Evolutionary conservation across 495 filamentous ascomycete species (phyloP), one percentile per base, ranked within the genome.

Genomic region (Hypoxylon subgilvum): DNA sequence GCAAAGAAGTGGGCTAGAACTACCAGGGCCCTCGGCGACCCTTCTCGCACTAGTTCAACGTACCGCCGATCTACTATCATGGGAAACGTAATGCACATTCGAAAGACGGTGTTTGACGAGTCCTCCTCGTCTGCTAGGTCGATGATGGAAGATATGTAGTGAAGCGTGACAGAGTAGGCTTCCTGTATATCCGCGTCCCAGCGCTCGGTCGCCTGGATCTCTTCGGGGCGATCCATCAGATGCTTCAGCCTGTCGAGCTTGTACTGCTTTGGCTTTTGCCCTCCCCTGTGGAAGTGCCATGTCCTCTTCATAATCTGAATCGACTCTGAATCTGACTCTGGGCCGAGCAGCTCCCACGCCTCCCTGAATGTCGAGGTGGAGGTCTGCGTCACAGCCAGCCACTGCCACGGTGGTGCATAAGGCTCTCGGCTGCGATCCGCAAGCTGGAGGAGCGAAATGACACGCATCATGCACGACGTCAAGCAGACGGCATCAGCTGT

Each of bases 1-100:
- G 73, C 71, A 57, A 78, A 80, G 39, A 66, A 70, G 54, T 78
- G 71, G 1, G 69, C 76, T 6, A 80, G 44, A 1, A 75, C 52
- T 3, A 71, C 71, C n/a, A 73, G 31, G 14, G 76, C 74, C 10
- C 76, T 71, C 2, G 76, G 75, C 9, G 63, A 54, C 25, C 42
- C 56, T 53, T 70, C 63, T 13, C 61, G 50, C 14, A 78, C 63
- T n/a, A 74, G 45, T 1, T 69, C 57, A 35, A 73, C 54, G 40
- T 73, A 80, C 9, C 60, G 31, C 27, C 42, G 36, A 9, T 68
- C 69, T 3, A 70, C 55, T 4, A 74, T 21, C 22, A 73, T 71
- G 6, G 76, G 73, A 46, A 80, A 78, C 1, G 67, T 54, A 18
- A 61, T 61, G 27, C 77, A 47, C 31, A 73, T 64, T 16, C 74